Evolutionary conservation across 2,329 filamentous ascomycete genomes (phyloP).

Genomic region (Akanthomyces muscarius): DNA sequence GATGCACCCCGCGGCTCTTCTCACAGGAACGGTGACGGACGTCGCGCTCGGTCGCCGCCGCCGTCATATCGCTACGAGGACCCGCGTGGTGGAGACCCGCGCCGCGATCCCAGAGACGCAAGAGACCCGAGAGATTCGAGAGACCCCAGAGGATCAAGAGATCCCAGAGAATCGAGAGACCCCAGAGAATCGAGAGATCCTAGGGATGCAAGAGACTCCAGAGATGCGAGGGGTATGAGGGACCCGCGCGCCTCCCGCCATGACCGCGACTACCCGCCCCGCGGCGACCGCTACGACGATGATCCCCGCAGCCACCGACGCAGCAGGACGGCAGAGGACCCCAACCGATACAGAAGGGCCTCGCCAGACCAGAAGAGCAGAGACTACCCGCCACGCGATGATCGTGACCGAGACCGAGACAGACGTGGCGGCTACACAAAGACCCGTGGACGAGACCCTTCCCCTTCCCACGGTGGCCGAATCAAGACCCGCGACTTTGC

Average conservation of each 20-base stretch:
- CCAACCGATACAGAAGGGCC: neutral
- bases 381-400: conserved; percentile 2
- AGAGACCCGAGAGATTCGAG: neutral
- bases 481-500: conserved; percentile 2
- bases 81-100: conserved; percentile 3
- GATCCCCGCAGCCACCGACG: conserved; percentile 5
- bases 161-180: neutral
- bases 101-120: conserved; percentile 4
- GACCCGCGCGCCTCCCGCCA: conserved; percentile 3
- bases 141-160: conserved; percentile 1
- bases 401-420: neutral
- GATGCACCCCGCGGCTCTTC: neutral
- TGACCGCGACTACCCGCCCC: conserved; percentile 5
- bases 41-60: conserved; percentile 3
- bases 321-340: conserved; percentile 7
- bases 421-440: neutral
- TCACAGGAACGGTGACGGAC: conserved; percentile 1
- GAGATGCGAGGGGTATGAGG: conserved; percentile 2
- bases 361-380: conserved; percentile 8
- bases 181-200: neutral
- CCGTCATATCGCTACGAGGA: conserved; percentile 2
- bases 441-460: conserved; percentile 3
- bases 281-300: conserved; percentile 7
- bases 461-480: neutral
- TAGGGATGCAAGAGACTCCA: neutral